A percentile compares a stretch with the other conserved stretches of the same genome.
Conservation (phyloP, 2,329 filamentous ascomycete species). For the Cercospora citrullina region DNA sequence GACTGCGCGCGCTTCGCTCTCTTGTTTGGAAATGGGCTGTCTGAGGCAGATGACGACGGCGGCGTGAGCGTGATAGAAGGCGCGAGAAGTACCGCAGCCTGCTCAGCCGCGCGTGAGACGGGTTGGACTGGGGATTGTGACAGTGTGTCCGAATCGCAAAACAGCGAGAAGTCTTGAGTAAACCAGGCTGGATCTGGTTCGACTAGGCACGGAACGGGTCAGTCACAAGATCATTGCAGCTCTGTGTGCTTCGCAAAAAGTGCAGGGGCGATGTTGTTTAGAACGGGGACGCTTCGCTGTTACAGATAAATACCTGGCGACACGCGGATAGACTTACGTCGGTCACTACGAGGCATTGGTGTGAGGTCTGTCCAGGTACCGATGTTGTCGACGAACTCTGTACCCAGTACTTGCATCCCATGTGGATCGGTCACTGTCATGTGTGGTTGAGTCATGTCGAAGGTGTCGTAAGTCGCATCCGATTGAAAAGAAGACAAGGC, state of each 20-base stretch:
- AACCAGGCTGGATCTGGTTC: not conserved
- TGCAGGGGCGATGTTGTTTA: not conserved
- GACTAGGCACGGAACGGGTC: not conserved
- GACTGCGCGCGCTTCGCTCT: not conserved
- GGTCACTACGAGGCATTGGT: not conserved
- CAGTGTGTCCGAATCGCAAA: not conserved
- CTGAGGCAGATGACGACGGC: not conserved
- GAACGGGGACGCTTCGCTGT: not conserved
- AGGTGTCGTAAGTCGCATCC: not conserved
- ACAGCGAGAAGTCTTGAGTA: conserved; percentile 1
- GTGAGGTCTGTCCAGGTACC: not conserved
- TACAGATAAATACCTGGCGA: not conserved
- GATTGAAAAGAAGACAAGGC: not conserved
- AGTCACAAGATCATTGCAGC: too few relatives aligned
- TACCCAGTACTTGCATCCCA: not conserved
- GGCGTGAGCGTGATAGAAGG: conserved; percentile 1
- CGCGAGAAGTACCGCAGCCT: not conserved
- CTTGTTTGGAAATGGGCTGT: not conserved
- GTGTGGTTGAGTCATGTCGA: not conserved
- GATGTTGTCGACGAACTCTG: not conserved
- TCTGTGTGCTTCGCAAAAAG: not conserved
- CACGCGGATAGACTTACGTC: not conserved
- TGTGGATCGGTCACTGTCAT: not conserved
- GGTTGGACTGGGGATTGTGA: not conserved
- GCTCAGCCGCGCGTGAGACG: not conserved